Base-by-base conservation (phyloP, 805 yeast species). In the Cyberlindnera galapagoensis region DNA sequence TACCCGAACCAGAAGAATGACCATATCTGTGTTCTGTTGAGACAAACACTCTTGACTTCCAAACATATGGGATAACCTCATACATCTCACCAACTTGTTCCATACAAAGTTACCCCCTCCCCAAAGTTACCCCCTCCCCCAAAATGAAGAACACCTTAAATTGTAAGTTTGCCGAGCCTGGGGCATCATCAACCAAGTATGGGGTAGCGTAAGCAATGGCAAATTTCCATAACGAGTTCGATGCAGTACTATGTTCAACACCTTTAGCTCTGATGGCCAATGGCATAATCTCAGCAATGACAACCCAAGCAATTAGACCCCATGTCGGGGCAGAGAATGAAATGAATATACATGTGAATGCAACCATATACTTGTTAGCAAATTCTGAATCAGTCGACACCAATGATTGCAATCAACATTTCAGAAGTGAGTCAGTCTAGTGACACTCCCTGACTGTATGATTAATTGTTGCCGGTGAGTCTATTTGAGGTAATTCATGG, bases 221-320 rank as follows among this genome's bases (percentile, higher is more conserved):
- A 56, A 81, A 80, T 62, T 82, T 82, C 62, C 76, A 78, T 24
- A 79, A 54, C 92, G 92, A 82, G 62, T 83, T 82, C 28, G 87
- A 74, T 21, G 88, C 82, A 13, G 82, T 78, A 10, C 82, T 70
- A 32, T 81, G 55, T 18, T 83, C 74, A 36, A 80, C 74, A 36
- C 83, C 83, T 54, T 76, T 77, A 34, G 83, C 82, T 54, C 94
- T 73, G 40, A 78, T 74, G 54, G 80, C 74, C 33, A 82, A 71
- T 41, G 88, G 84, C 68, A 71, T 82, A 29, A 71, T 59, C 47
- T 74, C 80, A 47, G 76, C 75, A 47, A 62, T 57, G 34, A 72
- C 56, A 29, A 74, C 83, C 88, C 90, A 83, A 24, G 74, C 76
- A 39, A 72, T 74, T 24, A 92, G 87, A 54, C 90, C 90, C 90